A percentile compares a stretch with the other conserved stretches of the same genome.
phyloP scores from a whole-genome alignment of 805 yeast species.

The Yarrowia sp. region DNA sequence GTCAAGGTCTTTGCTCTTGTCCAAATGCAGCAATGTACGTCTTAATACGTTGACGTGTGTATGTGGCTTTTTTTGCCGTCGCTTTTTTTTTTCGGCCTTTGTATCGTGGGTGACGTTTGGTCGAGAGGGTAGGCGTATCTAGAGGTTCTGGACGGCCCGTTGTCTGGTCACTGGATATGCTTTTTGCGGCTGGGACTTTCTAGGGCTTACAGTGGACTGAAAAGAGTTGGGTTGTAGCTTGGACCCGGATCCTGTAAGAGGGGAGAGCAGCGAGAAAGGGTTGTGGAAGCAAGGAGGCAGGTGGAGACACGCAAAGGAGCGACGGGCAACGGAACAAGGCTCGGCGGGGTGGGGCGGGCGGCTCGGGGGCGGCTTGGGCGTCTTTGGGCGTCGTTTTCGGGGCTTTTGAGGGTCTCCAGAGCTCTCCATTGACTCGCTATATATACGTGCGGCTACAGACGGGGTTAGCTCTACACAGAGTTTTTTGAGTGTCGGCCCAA shows the following conservation, averaged over 20 bases:
- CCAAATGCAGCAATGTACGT: neutral
- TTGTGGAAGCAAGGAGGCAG: neutral
- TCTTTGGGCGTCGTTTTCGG: neutral
- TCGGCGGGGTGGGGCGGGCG: neutral
- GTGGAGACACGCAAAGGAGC: neutral
- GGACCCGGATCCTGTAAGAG: conserved; percentile 10
- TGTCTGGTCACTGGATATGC: neutral
- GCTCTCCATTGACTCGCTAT: conserved; percentile 2
- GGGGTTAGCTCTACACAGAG: conserved; percentile 14
- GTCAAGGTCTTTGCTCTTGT: no score
- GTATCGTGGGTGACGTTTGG: neutral
- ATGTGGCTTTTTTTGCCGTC: neutral
- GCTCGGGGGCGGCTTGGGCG: no score
- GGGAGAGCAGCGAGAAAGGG: neutral
- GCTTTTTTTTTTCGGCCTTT: conserved; percentile 1
- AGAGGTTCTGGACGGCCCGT: neutral
- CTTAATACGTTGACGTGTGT: neutral
- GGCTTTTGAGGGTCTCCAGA: neutral
- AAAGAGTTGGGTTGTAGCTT: neutral
- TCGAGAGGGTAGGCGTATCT: neutral
- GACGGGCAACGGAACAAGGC: neutral
- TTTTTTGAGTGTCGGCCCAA: neutral
- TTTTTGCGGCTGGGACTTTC: neutral
- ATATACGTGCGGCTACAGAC: conserved; percentile 24
- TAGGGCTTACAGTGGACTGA: no score